A percentile compares a stretch with the other conserved stretches of the same genome.
phyloP scores from a whole-genome alignment of 371 early-diverging fungal species.

The Mortierella sp. region DNA sequence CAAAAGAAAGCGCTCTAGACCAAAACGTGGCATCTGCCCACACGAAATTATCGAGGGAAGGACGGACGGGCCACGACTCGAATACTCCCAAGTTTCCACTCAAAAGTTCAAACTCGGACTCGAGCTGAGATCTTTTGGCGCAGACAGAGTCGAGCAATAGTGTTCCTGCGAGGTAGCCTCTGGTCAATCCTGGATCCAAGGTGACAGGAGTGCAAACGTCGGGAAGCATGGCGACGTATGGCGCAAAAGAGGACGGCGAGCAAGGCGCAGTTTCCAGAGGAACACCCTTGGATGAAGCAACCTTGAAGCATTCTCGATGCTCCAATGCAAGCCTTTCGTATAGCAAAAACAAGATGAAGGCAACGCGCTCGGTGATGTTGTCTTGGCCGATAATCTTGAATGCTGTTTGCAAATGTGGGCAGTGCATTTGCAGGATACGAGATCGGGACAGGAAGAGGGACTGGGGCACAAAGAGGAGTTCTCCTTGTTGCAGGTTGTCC shows the following conservation, averaged over 20 bases:
- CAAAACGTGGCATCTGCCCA: conserved; percentile 66
- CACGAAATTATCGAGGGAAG: conserved; percentile 56
- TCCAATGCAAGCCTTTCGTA: conserved; percentile 14
- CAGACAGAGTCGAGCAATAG: conserved; percentile 52
- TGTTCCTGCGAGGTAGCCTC: conserved; percentile 56
- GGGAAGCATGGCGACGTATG: conserved; percentile 32
- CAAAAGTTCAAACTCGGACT: conserved; percentile 40
- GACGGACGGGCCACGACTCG: conserved; percentile 45
- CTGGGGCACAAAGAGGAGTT: conserved; percentile 31
- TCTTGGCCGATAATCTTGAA: conserved; percentile 11
- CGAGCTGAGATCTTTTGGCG: conserved; percentile 50
- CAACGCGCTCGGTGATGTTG: conserved; percentile 33
- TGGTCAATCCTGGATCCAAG: conserved; percentile 25
- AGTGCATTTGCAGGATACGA: conserved; percentile 4
- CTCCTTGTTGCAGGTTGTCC: neutral
- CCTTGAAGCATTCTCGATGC: neutral
- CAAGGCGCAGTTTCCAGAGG: neutral
- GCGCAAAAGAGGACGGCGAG: conserved; percentile 5
- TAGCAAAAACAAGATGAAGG: conserved; percentile 32
- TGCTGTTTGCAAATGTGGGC: conserved; percentile 8
- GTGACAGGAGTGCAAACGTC: conserved; percentile 40
- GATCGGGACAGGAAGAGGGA: conserved; percentile 27
- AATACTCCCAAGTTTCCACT: conserved; percentile 30
- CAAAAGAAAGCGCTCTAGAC: conserved; percentile 61
- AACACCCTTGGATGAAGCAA: neutral